phyloP scores from a whole-genome alignment of 2,329 filamentous ascomycete genomes.

The Penicillium digitatum region DNA sequence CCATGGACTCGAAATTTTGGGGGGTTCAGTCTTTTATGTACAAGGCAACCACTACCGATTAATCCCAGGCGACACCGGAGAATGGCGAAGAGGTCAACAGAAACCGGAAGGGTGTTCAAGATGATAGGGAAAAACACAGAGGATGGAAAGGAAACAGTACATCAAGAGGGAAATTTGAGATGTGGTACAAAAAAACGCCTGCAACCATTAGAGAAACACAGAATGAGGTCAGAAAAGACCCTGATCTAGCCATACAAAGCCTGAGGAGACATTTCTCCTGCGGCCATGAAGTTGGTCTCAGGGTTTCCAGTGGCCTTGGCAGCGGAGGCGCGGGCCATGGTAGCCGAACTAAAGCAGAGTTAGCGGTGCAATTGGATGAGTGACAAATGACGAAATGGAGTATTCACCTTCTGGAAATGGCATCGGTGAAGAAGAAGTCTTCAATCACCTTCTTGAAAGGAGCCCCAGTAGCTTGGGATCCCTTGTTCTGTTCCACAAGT shows the following conservation, averaged over 20 bases:
- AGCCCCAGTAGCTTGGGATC: conserved; percentile 64
- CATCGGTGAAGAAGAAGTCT: conserved; percentile 98
- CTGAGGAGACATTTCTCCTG: conserved; percentile 52
- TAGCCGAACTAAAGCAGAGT: conserved; percentile 67
- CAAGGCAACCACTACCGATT: conserved; percentile 31
- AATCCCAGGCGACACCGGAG: conserved; percentile 22
- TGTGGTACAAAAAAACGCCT: conserved; percentile 38
- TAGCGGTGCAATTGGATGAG: conserved; percentile 10
- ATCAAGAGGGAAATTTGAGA: conserved; percentile 28
- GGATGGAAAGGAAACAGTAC: conserved; percentile 22
- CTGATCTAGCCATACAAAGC: conserved; percentile 36
- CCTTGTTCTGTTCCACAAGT: conserved; percentile 94
- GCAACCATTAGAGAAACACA: conserved; percentile 31
- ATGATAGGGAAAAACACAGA: conserved; percentile 24
- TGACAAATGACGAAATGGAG: background rate
- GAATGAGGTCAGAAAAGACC: conserved; percentile 20
- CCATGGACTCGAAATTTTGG: conserved; percentile 24
- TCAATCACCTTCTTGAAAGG: conserved; percentile 82
- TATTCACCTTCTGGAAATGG: conserved; percentile 86
- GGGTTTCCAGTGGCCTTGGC: conserved; percentile 80
- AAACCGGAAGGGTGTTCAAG: conserved; percentile 22
- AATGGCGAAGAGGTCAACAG: conserved; percentile 24
- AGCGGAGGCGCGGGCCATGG: conserved; percentile 95
- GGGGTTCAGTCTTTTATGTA: conserved; percentile 35
- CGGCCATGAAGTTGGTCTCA: conserved; percentile 73